A percentile compares a stretch with the other conserved stretches of the same genome.
Conservation (phyloP, 2,329 filamentous ascomycete genomes). For the Rutstroemia sp. region DNA sequence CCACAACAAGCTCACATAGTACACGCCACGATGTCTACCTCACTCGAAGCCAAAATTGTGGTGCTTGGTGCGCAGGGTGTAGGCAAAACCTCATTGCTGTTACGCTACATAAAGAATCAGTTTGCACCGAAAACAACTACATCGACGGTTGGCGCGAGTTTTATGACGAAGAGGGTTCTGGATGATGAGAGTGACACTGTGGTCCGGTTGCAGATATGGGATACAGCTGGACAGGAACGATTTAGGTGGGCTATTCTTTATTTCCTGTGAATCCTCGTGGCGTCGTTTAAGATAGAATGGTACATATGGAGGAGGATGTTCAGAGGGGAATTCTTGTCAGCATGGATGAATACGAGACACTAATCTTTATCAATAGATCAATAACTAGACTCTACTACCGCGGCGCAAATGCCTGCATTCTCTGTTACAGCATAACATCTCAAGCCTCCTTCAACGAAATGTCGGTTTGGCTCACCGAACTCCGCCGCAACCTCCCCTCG, state of each 20-base stretch:
- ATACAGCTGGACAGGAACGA: constrained; percentile 90
- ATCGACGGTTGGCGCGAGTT: constrained; percentile 73
- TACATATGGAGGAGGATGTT: no score
- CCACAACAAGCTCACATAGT: not conserved
- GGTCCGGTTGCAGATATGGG: constrained; percentile 93
- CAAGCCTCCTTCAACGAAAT: constrained; percentile 82
- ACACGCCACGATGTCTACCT: constrained; percentile 4
- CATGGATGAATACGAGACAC: not conserved
- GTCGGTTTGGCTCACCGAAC: constrained; percentile 82
- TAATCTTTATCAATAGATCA: constrained; percentile 35
- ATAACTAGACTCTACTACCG: constrained; percentile 96
- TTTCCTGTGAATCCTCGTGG: not conserved
- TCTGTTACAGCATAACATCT: constrained; percentile 92
- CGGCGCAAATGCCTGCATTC: constrained; percentile 85
- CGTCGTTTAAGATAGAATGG: not conserved
- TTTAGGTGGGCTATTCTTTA: constrained; percentile 51
- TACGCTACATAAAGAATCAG: constrained; percentile 47
- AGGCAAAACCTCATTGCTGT: constrained; percentile 71
- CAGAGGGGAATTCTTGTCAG: not conserved
- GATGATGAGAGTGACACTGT: constrained; percentile 80
- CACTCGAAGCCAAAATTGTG: constrained; percentile 77
- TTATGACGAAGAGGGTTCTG: constrained; percentile 70
- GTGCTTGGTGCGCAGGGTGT: constrained; percentile 74
- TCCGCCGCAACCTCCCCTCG: constrained; percentile 66
- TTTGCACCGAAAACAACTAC: constrained; percentile 28